phyloP scores from a whole-genome alignment of 139 green algal genomes.

The Nannochloris sp. region DNA sequence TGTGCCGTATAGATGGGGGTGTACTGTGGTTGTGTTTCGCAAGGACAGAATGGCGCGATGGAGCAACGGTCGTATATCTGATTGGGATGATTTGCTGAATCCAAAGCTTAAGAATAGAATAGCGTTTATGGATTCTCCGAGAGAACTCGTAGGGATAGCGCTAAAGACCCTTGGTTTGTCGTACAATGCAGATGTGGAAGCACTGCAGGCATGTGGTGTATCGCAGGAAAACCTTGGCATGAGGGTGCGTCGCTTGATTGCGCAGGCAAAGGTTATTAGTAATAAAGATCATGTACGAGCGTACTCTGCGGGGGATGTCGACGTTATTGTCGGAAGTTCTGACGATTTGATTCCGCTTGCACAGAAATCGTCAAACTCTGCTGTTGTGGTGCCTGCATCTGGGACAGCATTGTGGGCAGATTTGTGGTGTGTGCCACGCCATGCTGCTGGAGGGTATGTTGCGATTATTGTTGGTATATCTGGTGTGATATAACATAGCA shows the following conservation, averaged over 20 bases:
- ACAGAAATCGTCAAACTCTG: slow-evolving; percentile 30
- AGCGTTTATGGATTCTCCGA: slow-evolving; percentile 53
- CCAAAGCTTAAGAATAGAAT: slow-evolving; percentile 49
- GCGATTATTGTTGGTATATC: not conserved
- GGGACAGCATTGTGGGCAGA: slow-evolving; percentile 69
- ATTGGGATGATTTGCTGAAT: slow-evolving; percentile 79
- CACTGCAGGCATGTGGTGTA: slow-evolving; percentile 34
- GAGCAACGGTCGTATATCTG: slow-evolving; percentile 27
- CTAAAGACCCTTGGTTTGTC: slow-evolving; percentile 49
- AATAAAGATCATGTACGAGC: slow-evolving; percentile 52
- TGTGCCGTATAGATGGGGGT: slow-evolving; percentile 71
- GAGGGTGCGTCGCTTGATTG: slow-evolving; percentile 29
- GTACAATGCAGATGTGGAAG: slow-evolving; percentile 32
- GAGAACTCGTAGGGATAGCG: slow-evolving; percentile 67
- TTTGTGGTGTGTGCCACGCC: slow-evolving; percentile 54
- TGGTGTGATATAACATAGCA: no score
- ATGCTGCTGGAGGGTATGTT: slow-evolving; percentile 27
- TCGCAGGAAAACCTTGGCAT: slow-evolving; percentile 10
- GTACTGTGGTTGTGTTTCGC: slow-evolving; percentile 57
- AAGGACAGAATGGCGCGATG: slow-evolving; percentile 31
- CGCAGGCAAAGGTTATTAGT: slow-evolving; percentile 56
- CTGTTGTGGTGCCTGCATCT: slow-evolving; percentile 46
- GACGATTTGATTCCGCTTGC: slow-evolving; percentile 42
- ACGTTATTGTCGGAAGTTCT: slow-evolving; percentile 56
- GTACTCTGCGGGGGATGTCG: slow-evolving; percentile 58